These are phyloP conservation scores for Dimargaris verticillata DNA, from an alignment of 192 early-diverging fungal species.

Conservation along the genomic window DNA sequence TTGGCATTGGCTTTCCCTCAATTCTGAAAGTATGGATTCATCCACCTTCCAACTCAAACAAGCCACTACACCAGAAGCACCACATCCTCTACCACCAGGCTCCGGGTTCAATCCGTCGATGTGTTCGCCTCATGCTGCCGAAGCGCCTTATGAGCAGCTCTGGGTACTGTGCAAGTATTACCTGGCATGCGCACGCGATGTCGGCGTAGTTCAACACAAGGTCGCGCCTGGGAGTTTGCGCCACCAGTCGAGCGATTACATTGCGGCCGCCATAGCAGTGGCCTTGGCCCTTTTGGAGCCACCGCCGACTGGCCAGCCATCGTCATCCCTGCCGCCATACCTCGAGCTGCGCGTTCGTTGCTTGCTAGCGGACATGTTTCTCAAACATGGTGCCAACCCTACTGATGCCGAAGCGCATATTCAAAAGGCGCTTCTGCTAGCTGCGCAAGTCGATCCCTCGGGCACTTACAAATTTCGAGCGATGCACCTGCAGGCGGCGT, in stretches of 20 bases:
- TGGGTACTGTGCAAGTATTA: slow-evolving; percentile 4
- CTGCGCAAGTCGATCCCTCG: not conserved
- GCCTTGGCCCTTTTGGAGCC: not conserved
- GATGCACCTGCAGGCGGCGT: not conserved
- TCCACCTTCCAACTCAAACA: too few relatives aligned
- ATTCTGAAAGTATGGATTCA: too few relatives aligned
- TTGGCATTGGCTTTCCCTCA: too few relatives aligned
- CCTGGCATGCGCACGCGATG: slow-evolving; percentile 6
- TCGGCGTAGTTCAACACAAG: not conserved
- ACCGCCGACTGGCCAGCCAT: not conserved
- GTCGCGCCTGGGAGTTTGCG: not conserved
- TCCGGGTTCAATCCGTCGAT: too few relatives aligned
- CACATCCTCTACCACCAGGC: too few relatives aligned
- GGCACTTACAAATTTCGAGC: not conserved
- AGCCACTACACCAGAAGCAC: too few relatives aligned
- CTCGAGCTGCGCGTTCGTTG: slow-evolving; percentile 1
- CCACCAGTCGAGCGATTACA: not conserved
- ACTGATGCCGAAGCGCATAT: slow-evolving; percentile 6
- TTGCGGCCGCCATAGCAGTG: not conserved
- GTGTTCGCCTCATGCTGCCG: not conserved
- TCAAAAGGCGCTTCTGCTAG: not conserved
- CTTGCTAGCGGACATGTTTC: not conserved
- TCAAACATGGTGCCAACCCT: not conserved
- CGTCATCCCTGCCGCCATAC: not conserved
- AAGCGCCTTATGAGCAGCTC: not conserved